Percentiles rank a stretch among this genome's conserved stretches.
Conservation (phyloP, 2,329 filamentous ascomycete genomes). For the Talaromyces verruculosus region DNA sequence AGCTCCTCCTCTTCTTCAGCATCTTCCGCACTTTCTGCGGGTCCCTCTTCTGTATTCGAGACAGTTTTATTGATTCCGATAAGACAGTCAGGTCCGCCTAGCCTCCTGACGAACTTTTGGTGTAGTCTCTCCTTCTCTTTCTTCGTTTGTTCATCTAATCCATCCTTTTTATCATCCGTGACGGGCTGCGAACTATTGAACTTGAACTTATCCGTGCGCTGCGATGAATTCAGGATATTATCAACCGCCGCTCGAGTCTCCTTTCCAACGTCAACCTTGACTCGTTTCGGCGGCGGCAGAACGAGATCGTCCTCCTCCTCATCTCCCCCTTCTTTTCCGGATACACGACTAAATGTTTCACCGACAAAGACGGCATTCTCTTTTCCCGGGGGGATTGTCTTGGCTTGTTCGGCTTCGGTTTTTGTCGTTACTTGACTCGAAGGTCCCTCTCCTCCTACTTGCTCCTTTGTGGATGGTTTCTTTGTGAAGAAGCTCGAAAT, state of each 20-base stretch:
- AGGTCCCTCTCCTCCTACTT: slow-evolving; percentile 2
- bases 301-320: slow-evolving; percentile 43
- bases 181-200: slow-evolving; percentile 55
- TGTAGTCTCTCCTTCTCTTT: slow-evolving; percentile 71
- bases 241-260: slow-evolving; percentile 15
- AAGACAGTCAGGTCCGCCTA: slow-evolving; percentile 82
- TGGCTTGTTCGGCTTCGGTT: slow-evolving; percentile 12
- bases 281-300: slow-evolving; percentile 44
- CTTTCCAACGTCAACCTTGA: slow-evolving; percentile 30
- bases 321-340: slow-evolving; percentile 40
- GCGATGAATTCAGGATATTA: slow-evolving; percentile 29
- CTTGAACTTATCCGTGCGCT: slow-evolving; percentile 58
- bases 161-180: slow-evolving; percentile 32
- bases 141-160: slow-evolving; percentile 54
- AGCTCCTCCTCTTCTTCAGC: slow-evolving; percentile 57
- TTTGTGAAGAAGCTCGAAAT: slow-evolving; percentile 84
- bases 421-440: slow-evolving; percentile 20
- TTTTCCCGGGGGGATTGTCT: slow-evolving; percentile 14
- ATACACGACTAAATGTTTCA: slow-evolving; percentile 6
- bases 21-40: slow-evolving; percentile 56
- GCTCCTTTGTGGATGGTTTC: slow-evolving; percentile 41
- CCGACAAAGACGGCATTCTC: slow-evolving; percentile 22
- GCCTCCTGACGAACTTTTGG: slow-evolving; percentile 81
- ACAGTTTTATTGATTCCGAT: slow-evolving; percentile 62
- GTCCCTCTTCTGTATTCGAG: slow-evolving; percentile 54